Base-by-base conservation (phyloP, 345 rosid species). In the Excoecaria cochinchinensis region DNA sequence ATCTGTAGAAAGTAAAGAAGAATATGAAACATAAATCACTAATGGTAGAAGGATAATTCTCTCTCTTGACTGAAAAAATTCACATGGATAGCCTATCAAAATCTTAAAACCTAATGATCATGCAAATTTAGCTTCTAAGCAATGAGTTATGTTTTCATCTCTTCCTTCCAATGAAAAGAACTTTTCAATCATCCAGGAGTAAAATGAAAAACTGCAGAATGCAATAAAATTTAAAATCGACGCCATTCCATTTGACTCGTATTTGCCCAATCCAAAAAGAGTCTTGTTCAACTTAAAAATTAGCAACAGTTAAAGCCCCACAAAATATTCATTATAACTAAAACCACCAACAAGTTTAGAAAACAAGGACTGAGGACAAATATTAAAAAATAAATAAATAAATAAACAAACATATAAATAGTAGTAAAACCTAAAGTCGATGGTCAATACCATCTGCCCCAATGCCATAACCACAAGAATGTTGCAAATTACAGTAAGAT, bases 191-290 rank as follows among this genome's bases (percentile, higher is more conserved):
- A 8, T 21, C 31, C 6, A 21, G 0, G 6, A 58, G 36, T 58
- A 60, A 60, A 60, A 60, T 24, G 39, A 21, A 16, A 17, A 70
- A 12, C 1, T 39, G 8, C 17, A 56, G 11, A 10, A 64, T 4
- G 55, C 38, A 38, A 31, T 21, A 62, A 4, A 64, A 64, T 6
- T 39, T 62, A 38, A 64, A 39, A 64, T 3, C 3, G 11, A 40
- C 22, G 10, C 22, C 15, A 7, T 36, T 50, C 55, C 69, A 25
- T 40, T 59, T 36, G n/a, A 36, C 10, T 24, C 68, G 44, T 57
- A 70, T 65, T 69, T 65, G 48, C 46, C 57, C 24, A 6, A 57
- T 25, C 22, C 25, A 53, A 56, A 72, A 57, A 17, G 21, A 69
- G 22, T 22, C 21, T 50, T 50, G 16, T 17, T 17, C 24, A 17